These are phyloP conservation scores for Articulospora tetracladia DNA, from an alignment of 495 filamentous ascomycete species.

Conservation along the genomic window DNA sequence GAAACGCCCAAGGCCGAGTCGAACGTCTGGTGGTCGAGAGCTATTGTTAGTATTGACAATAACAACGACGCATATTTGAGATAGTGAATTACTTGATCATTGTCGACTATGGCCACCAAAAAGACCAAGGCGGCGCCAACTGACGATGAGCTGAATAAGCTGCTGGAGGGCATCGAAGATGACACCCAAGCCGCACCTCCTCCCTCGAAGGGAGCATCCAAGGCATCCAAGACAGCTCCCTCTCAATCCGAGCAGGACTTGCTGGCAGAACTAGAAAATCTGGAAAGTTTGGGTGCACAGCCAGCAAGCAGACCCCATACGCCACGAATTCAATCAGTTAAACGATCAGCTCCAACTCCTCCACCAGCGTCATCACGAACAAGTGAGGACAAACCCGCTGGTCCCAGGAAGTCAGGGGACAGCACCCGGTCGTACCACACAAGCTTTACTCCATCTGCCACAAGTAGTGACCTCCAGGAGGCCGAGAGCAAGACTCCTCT, in stretches of 20 bases:
- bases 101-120: conserved; percentile 24
- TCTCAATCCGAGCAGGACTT: conserved; percentile 52
- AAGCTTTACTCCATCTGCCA: conserved; percentile 51
- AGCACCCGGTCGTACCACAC: conserved; percentile 63
- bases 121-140: conserved; percentile 49
- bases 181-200: conserved; percentile 47
- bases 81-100: background rate
- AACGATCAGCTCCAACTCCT: conserved; percentile 46
- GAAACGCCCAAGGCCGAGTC: background rate
- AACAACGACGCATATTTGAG: background rate
- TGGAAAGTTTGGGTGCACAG: conserved; percentile 66
- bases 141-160: conserved; percentile 77
- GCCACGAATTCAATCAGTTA: conserved; percentile 66
- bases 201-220: conserved; percentile 39
- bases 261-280: conserved; percentile 78
- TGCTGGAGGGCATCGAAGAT: conserved; percentile 55
- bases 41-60: background rate
- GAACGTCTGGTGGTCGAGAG: background rate
- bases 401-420: conserved; percentile 68
- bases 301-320: conserved; percentile 74
- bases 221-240: conserved; percentile 40
- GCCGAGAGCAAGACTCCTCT: conserved; percentile 41
- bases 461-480: conserved; percentile 43
- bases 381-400: conserved; percentile 56
- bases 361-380: conserved; percentile 38